Evolutionary conservation across 148 eudicot species (phyloP).

Genomic region (Vaccinium corymbosum): DNA sequence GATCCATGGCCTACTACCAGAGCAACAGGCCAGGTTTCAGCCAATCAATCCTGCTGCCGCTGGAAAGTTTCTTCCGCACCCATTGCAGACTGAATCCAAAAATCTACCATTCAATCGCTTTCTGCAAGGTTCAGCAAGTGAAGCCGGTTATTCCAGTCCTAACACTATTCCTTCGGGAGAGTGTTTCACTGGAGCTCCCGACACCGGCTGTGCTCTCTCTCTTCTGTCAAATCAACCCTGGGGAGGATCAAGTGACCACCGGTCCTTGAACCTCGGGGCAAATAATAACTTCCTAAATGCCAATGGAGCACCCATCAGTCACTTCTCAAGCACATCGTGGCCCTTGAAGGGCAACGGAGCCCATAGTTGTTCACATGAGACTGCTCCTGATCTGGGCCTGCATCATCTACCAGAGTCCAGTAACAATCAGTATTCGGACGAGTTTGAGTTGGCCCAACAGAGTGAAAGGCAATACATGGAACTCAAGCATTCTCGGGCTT

Average conservation of each 20-base stretch:
- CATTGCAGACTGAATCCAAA: conserved; percentile 52
- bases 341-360: conserved; percentile 46
- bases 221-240: conserved; percentile 98
- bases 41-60: conserved; percentile 31
- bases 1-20: conserved; percentile 49
- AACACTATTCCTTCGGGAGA: conserved; percentile 46
- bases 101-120: conserved; percentile 35
- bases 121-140: conserved; percentile 44
- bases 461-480: conserved; percentile 49
- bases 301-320: conserved; percentile 36
- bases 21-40: conserved; percentile 35
- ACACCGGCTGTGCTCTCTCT: conserved; percentile 95
- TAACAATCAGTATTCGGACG: conserved; percentile 25
- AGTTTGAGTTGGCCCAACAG: conserved; percentile 48
- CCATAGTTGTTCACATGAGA: conserved; percentile 24
- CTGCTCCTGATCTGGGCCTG: conserved; percentile 44
- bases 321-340: conserved; percentile 42
- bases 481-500: conserved; percentile 47
- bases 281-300: conserved; percentile 35
- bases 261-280: conserved; percentile 35
- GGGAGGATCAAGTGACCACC: conserved; percentile 55
- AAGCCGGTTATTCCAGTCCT: conserved; percentile 27
- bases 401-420: conserved; percentile 51
- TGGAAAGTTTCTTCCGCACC: conserved; percentile 37
- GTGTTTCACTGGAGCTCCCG: conserved; percentile 47